Evolutionary conservation across 1,284 basidiomycete species (phyloP).

Genomic region (Amylostereum chailletii): DNA sequence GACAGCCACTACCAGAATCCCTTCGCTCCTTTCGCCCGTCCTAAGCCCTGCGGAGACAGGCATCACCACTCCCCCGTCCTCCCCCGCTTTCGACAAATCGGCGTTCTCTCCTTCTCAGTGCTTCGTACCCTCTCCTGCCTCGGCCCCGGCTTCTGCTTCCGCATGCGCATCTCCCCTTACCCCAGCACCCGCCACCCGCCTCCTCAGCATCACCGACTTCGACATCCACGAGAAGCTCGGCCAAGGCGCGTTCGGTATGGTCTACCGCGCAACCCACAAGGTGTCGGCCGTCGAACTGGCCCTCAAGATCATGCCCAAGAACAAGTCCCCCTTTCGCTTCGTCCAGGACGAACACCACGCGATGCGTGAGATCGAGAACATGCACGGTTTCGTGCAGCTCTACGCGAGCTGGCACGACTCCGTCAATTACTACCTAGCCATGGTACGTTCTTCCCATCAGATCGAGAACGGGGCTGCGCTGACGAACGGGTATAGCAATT

Average conservation of each 20-base stretch:
- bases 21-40: no score
- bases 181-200: no score
- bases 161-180: no score
- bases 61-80: no score
- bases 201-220: constrained; percentile 81
- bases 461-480: constrained; percentile 77
- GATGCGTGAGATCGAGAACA: constrained; percentile 99
- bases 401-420: constrained; percentile 99
- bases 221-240: constrained; percentile 99
- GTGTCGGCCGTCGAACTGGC: constrained; percentile 98
- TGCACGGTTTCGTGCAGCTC: constrained; percentile 96
- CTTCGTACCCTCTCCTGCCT: no score
- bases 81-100: no score
- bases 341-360: constrained; percentile 73
- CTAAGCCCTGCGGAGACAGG: no score
- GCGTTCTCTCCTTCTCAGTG: no score
- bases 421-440: constrained; percentile 95
- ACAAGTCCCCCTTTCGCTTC: no score
- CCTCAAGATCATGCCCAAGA: constrained; percentile 93
- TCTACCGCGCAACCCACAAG: constrained; percentile 97
- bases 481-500: constrained; percentile 98
- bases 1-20: no score
- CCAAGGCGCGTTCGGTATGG: constrained; percentile 97
- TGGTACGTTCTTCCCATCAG: constrained; percentile 99
- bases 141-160: no score